Base-by-base conservation (phyloP, 345 rosid genomes). In the Eucalyptus regnans region DNA sequence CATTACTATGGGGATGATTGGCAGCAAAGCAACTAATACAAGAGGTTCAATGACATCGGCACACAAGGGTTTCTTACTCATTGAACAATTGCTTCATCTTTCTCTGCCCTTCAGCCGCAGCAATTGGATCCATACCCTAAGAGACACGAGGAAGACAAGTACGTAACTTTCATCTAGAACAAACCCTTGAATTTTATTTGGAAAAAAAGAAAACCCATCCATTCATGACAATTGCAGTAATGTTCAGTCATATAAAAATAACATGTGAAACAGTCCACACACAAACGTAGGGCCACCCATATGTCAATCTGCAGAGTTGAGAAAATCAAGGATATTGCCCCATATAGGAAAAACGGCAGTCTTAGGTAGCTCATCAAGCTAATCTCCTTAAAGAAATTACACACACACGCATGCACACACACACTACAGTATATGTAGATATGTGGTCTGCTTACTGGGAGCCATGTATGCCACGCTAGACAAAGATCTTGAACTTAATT, bases 31-130 rank as follows among this genome's bases (percentile, higher is more conserved):
- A 76, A 76, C 84, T 76, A 6, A 20, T 76, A 76, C 83, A 37
- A 41, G 16, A 41, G 48, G 48, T 41, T 41, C 83, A 41, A 76
- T 41, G 84, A 29, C 48, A 20, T 76, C 5, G 5, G 48, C 84
- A 76, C 84, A 76, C 23, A 86, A 31, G 87, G 87, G 90, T 87
- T 90, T 86, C 98, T 94, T 94, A 97, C 98, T 96, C 96, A 51
- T 91, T 94, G 90, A 95, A 95, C 92, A 97, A 90, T 90, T 92
- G 92, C 92, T 94, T 79, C 95, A 97, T 93, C 91, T 93, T 90
- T 86, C 93, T 92, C 88, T 94, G 95, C 87, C 96, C 96, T 68
- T 96, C 97, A 64, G 91, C 89, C 86, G 93, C 84, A 18, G 95
- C 90, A 56, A 86, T 51, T 7, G 94, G 92, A 86, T 95, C 95